A percentile compares a stretch with the other conserved stretches of the same genome.
These are phyloP conservation scores for Kwoniella dendrophila DNA, from an alignment of 768 basidiomycete species.

Conservation along the genomic window DNA sequence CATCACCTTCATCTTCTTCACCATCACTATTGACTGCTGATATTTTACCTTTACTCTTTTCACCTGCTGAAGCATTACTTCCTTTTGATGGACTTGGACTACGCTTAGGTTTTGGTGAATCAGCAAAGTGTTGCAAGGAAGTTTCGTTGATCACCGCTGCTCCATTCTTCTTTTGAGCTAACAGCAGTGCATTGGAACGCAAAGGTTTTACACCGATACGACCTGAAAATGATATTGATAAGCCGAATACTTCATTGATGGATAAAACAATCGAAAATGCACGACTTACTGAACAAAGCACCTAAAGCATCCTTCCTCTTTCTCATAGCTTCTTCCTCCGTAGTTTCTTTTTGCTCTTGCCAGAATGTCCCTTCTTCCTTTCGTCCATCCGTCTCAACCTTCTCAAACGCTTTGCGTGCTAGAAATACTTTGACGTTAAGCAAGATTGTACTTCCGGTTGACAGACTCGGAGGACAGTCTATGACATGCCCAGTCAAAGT, in stretches of 20 bases:
- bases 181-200: conserved; percentile 45
- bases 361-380: conserved; percentile 59
- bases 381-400: conserved; percentile 39
- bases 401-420: conserved; percentile 67
- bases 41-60: conserved; percentile 51
- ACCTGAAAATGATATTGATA: conserved; percentile 24
- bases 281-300: conserved; percentile 67
- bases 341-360: conserved; percentile 77
- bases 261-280: not conserved
- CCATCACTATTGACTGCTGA: conserved; percentile 59
- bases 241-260: conserved; percentile 8
- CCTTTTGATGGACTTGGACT: conserved; percentile 42
- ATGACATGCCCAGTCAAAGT: conserved; percentile 72
- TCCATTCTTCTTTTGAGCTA: conserved; percentile 54
- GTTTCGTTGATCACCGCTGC: conserved; percentile 47
- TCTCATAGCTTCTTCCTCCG: conserved; percentile 73
- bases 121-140: conserved; percentile 59
- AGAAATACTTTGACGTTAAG: conserved; percentile 75
- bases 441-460: conserved; percentile 75
- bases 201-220: conserved; percentile 68
- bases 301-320: conserved; percentile 76
- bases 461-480: conserved; percentile 72
- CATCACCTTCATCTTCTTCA: conserved; percentile 74
- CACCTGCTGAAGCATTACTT: conserved; percentile 40
- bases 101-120: conserved; percentile 33